Base-by-base conservation (phyloP, 352 stramenopile genomes). In the Globisporangium solare region DNA sequence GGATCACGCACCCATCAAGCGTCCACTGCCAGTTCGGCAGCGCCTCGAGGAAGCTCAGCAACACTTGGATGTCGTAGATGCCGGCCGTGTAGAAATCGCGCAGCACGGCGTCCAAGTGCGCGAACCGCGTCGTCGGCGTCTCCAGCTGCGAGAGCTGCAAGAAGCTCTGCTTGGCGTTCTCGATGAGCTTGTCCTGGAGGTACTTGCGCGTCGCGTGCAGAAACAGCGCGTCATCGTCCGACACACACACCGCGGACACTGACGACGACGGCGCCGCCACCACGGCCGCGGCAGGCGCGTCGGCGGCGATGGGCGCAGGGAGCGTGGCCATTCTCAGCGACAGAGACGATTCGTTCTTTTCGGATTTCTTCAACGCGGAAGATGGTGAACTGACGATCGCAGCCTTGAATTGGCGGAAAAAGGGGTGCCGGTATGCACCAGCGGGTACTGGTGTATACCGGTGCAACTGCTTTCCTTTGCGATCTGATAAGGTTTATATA, bases 1-100 rank as follows among this genome's bases (percentile, higher is more conserved):
- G 65, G 59, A 90, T 67, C n/a, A 68, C 64, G 54, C 77, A 88
- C 14, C 80, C 80, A 49, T 88, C 77, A 12, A 88, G 61, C 52
- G 80, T 83, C 80, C 77, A 90, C 48, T 86, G 61, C 77, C 75
- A 87, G 60, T 73, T 84, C 3, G 77, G 77, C 35, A 90, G 67
- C 13, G 56, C 67, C 51, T 90, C 76, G 17, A 90, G 67, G 64
- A 90, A 90, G 63, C 72, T 85, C 20, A 90, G 59, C 49, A 90
- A 51, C 63, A 82, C 73, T 18, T 77, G 68, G 8, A 88, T 64
- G 56, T 90, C 77, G 54, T 84, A 81, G 17, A 86, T 42, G 3
- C 80, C 77, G 5, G 76, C 72, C 22, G 73, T 71, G 67, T 90
- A 90, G 24, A 79, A 82, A 58, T 88, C 77, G 24, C 77, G 68